Conservation (phyloP, 352 stramenopile genomes). For the Phytophthora sp. region DNA sequence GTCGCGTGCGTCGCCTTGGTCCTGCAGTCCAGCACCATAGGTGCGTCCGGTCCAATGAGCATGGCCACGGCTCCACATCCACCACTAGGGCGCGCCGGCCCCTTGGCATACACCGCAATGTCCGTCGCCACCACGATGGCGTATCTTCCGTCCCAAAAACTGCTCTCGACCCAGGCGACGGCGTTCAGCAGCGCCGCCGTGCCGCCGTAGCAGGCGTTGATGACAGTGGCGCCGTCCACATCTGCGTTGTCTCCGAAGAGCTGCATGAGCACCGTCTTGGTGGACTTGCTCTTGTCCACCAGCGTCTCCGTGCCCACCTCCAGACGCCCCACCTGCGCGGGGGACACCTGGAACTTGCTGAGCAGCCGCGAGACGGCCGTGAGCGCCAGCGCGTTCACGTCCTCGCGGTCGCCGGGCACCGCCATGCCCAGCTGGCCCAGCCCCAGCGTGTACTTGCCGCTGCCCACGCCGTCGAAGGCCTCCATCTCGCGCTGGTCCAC, state of each 20-base stretch:
- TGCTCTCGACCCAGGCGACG: slow-evolving; percentile 95
- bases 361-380: slow-evolving; percentile 62
- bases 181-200: slow-evolving; percentile 98
- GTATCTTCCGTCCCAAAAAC: slow-evolving; percentile 93
- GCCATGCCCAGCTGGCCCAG: slow-evolving; percentile 68
- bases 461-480: slow-evolving; percentile 83
- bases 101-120: slow-evolving; percentile 96
- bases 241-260: slow-evolving; percentile 69
- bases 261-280: slow-evolving; percentile 84
- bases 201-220: slow-evolving; percentile 99
- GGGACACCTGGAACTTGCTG: slow-evolving; percentile 53
- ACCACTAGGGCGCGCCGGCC: slow-evolving; percentile 88
- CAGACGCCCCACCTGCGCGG: slow-evolving; percentile 90
- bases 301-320: slow-evolving; percentile 98
- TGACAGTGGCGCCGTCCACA: slow-evolving; percentile 90
- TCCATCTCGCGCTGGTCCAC: slow-evolving; percentile 96
- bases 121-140: slow-evolving; percentile 97
- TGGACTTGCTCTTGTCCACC: slow-evolving; percentile 88
- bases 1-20: slow-evolving; percentile 92
- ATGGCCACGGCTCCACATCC: slow-evolving; percentile 96
- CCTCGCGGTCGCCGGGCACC: slow-evolving; percentile 74
- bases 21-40: slow-evolving; percentile 90
- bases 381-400: slow-evolving; percentile 76
- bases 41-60: slow-evolving; percentile 95
- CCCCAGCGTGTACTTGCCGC: slow-evolving; percentile 76